A percentile compares a stretch with the other conserved stretches of the same genome.
Conservation (phyloP, 1,139 yeast genomes). For the Scheffersomyces quercinus region DNA sequence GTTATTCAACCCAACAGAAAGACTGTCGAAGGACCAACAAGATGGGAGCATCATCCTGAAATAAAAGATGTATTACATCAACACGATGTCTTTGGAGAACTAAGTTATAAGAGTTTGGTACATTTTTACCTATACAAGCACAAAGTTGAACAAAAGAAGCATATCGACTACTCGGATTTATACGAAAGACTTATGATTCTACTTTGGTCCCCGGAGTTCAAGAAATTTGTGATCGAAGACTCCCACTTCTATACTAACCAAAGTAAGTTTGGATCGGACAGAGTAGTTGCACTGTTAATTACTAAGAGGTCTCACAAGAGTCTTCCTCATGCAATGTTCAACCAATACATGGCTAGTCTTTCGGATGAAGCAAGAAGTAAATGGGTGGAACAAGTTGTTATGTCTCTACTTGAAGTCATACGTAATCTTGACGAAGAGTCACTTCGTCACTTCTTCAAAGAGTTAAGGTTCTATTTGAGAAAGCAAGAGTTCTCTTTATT, state of each 20-base stretch:
- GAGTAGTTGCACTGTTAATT: background rate
- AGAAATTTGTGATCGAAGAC: slow-evolving; percentile 1
- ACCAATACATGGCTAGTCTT: background rate
- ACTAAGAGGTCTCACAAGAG: slow-evolving; percentile 1
- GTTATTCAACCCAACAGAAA: background rate
- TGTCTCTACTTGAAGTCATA: background rate
- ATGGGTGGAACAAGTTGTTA: background rate
- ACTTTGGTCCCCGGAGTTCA: background rate
- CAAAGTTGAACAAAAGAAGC: slow-evolving; percentile 1
- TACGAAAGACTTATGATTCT: background rate
- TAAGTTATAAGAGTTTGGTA: slow-evolving; percentile 6
- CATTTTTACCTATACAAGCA: slow-evolving; percentile 4
- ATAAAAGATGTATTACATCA: background rate
- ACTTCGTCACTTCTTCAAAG: slow-evolving; percentile 3
- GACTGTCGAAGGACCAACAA: background rate
- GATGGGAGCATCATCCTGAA: slow-evolving; percentile 1
- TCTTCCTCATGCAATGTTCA: background rate
- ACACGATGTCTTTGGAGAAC: slow-evolving; percentile 6
- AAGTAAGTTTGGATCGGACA: background rate
- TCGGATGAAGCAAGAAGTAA: background rate
- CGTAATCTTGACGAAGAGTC: background rate
- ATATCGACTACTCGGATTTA: background rate
- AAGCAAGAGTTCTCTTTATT: slow-evolving; percentile 6
- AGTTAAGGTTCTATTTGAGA: slow-evolving; percentile 5
- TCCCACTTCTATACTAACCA: background rate